These are phyloP conservation scores for Pseudocercospora fijiensis DNA, from an alignment of 2,329 filamentous ascomycete species.

Conservation along the genomic window DNA sequence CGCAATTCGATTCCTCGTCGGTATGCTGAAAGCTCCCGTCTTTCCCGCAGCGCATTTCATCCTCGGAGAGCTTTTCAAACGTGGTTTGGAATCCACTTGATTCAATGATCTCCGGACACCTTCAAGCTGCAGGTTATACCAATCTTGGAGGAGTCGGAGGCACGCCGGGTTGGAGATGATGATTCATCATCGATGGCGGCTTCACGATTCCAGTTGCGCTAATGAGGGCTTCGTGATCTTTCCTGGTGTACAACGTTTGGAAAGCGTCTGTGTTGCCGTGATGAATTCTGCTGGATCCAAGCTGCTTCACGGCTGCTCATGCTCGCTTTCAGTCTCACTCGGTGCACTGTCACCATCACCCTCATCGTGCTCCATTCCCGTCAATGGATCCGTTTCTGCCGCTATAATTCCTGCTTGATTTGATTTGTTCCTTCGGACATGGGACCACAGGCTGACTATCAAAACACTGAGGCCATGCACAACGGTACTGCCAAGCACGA, in stretches of 20 bases:
- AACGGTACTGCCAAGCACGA: slow-evolving; percentile 55
- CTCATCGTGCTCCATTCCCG: slow-evolving; percentile 52
- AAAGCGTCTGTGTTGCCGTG: no score
- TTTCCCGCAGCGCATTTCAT: slow-evolving; percentile 62
- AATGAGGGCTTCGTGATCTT: slow-evolving; percentile 14
- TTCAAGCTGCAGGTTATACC: slow-evolving; percentile 54
- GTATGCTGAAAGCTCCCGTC: slow-evolving; percentile 56
- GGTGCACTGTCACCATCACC: slow-evolving; percentile 39
- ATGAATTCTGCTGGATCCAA: not conserved
- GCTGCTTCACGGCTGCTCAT: not conserved
- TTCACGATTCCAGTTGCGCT: slow-evolving; percentile 42
- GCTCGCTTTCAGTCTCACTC: slow-evolving; percentile 21
- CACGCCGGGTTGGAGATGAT: slow-evolving; percentile 53
- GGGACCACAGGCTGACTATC: slow-evolving; percentile 50
- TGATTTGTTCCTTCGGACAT: slow-evolving; percentile 48
- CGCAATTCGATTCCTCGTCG: slow-evolving; percentile 44
- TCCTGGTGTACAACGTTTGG: slow-evolving; percentile 1
- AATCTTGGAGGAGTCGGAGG: slow-evolving; percentile 49
- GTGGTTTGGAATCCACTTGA: slow-evolving; percentile 59
- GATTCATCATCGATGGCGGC: slow-evolving; percentile 57
- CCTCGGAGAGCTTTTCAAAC: slow-evolving; percentile 62
- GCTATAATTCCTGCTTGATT: slow-evolving; percentile 53
- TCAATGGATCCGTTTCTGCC: slow-evolving; percentile 51
- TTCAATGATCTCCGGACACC: slow-evolving; percentile 62
- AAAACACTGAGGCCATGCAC: slow-evolving; percentile 56